Evolutionary conservation across 257 asterid genomes (phyloP), one percentile per base, ranked within the genome.

Genomic region (Solanum commersonii): DNA sequence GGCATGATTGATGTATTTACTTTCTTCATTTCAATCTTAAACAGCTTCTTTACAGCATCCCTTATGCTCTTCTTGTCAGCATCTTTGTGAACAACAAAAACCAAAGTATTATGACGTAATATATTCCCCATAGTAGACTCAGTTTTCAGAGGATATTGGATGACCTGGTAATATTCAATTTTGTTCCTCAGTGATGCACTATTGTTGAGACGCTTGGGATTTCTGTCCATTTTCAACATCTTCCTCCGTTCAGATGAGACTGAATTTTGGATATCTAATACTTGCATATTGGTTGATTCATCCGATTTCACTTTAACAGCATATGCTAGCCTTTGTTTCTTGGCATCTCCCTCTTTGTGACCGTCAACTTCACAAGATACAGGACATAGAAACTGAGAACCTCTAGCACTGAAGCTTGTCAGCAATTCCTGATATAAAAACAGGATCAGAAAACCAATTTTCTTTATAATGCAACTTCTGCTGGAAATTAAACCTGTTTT

Each of bases 61-160:
- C 91, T 93, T 92, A 96, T 95, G 82, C 73, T 85, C 34, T 89
- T 91, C 95, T 96, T 96, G 88, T 93, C 92, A 83, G 98, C 96
- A 29, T 77, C 88, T 73, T 91, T 91, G 89, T 95, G 95, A 27
- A 95, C 98, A 33, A 91, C 91, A 85, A 96, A 96, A 82, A 95
- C 93, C 92, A 94, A 87, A 67, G 96, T 92, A 88, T 96, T 94
- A 34, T 84, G 84, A 52, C 91, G 93, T 27, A 90, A 23, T 49
- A 94, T 92, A 49, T 88, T 92, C 87, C 91, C 91, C 67, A 91
- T 87, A 29, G 98, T 91, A 79, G 95, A 63, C 87, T 94, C 97
- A 1, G 96, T 93, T 68, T 88, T 60, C 33, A 93, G 88, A 56
- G 96, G 98, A 86, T 96, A 93, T 82, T 87, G 87, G n/a, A 94